These are phyloP conservation scores for Serpula lacrymans DNA, from an alignment of 768 basidiomycete species.

Conservation along the genomic window DNA sequence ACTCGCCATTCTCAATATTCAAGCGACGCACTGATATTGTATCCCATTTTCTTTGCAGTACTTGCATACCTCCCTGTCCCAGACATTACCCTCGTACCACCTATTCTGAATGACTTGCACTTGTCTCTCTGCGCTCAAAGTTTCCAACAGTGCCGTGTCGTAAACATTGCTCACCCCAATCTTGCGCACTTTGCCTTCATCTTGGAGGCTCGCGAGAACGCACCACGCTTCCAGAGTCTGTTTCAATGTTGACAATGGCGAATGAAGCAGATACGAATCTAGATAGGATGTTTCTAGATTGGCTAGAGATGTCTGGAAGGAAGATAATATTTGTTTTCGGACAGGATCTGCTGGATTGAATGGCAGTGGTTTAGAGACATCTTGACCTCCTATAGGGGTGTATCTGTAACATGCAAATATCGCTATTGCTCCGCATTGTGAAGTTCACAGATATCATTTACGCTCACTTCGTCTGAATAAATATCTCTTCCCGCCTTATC, in stretches of 20 bases:
- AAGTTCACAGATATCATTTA: background rate
- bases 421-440: conserved; percentile 2
- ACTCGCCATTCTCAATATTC: background rate
- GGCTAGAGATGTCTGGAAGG: conserved; percentile 58
- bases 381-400: conserved; percentile 74
- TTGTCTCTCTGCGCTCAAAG: conserved; percentile 49
- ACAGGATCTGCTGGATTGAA: conserved; percentile 58
- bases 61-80: conserved; percentile 62
- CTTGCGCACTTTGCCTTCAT: conserved; percentile 56
- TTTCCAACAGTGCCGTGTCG: conserved; percentile 51
- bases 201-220: conserved; percentile 56
- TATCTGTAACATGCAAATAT: conserved; percentile 43
- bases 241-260: conserved; percentile 56
- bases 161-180: conserved; percentile 83
- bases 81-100: conserved; percentile 79
- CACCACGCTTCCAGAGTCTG: conserved; percentile 71
- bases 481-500: conserved; percentile 66
- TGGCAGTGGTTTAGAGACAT: conserved; percentile 64
- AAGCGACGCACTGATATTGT: conserved; percentile 61
- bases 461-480: conserved; percentile 75
- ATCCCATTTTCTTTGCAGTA: conserved; percentile 64
- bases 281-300: conserved; percentile 73
- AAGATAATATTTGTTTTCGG: conserved; percentile 56
- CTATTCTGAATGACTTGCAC: conserved; percentile 80
- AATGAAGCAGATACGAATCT: conserved; percentile 79